phyloP scores from a whole-genome alignment of 768 basidiomycete genomes.

The Panus rudis region DNA sequence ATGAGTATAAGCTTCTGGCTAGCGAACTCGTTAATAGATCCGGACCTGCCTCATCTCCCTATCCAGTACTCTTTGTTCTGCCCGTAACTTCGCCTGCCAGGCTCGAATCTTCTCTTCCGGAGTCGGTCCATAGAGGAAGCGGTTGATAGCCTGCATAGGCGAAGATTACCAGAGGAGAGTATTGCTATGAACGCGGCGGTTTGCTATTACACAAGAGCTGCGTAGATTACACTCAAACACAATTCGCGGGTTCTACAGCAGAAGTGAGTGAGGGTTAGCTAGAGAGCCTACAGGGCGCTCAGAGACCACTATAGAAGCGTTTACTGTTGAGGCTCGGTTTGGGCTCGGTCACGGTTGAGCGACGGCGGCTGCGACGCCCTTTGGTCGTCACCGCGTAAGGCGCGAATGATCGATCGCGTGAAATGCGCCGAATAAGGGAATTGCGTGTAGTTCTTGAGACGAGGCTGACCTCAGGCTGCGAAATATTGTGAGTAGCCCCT shows the following conservation, averaged over 20 bases:
- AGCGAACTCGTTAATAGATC: slow-evolving; percentile 7
- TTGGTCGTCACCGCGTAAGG: too few species aligned
- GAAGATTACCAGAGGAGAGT: slow-evolving; percentile 5
- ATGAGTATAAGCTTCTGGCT: slow-evolving; percentile 12
- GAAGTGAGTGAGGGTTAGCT: background rate
- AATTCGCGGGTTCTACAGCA: background rate
- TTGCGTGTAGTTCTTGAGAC: too few species aligned
- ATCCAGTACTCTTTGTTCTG: slow-evolving; percentile 78
- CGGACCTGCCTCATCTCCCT: slow-evolving; percentile 94
- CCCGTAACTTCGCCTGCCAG: slow-evolving; percentile 86
- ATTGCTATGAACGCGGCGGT: slow-evolving; percentile 2
- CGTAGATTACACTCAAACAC: slow-evolving; percentile 10
- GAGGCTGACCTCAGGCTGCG: too few species aligned
- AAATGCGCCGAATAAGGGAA: too few species aligned
- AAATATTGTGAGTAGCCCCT: too few species aligned
- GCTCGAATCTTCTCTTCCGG: slow-evolving; percentile 87
- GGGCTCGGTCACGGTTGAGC: too few species aligned
- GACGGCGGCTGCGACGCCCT: too few species aligned
- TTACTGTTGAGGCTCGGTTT: too few species aligned
- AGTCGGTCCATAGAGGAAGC: slow-evolving; percentile 93
- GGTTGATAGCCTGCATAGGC: slow-evolving; percentile 79
- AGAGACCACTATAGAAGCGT: too few species aligned
- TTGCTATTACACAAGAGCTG: slow-evolving; percentile 5
- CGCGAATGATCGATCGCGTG: too few species aligned
- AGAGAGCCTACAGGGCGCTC: too few species aligned